Percentiles rank a stretch among this genome's conserved stretches.
These are phyloP conservation scores for Carallia pectinifolia DNA, from an alignment of 345 rosid species.

Conservation along the genomic window DNA sequence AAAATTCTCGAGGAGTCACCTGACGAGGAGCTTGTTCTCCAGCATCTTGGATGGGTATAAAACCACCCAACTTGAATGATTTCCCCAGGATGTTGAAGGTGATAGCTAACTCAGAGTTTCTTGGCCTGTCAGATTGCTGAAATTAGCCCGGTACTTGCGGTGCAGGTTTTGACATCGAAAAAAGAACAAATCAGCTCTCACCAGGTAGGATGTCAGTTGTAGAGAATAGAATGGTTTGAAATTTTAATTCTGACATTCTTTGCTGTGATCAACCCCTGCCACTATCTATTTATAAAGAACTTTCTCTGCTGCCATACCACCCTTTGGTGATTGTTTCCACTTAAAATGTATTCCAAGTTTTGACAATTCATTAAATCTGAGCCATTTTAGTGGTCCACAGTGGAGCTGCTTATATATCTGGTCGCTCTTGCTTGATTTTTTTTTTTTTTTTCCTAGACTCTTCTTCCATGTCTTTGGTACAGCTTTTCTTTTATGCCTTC, in stretches of 20 bases:
- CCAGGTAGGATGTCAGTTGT: slow-evolving; percentile 54
- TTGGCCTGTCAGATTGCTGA: slow-evolving; percentile 72
- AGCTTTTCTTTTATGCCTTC: too few species aligned
- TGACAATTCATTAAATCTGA: background rate
- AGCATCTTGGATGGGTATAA: slow-evolving; percentile 96
- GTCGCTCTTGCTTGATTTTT: background rate
- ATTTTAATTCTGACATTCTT: too few species aligned
- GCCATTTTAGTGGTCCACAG: background rate
- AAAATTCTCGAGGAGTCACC: slow-evolving; percentile 89
- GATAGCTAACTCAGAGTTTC: slow-evolving; percentile 24
- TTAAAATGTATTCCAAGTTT: background rate
- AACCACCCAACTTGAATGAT: background rate
- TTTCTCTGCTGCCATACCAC: background rate
- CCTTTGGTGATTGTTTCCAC: slow-evolving; percentile 4
- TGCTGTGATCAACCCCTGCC: too few species aligned
- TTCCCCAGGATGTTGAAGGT: slow-evolving; percentile 19
- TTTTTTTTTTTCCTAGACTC: too few species aligned
- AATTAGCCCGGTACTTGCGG: slow-evolving; percentile 68
- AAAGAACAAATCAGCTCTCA: slow-evolving; percentile 61
- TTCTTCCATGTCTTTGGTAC: too few species aligned
- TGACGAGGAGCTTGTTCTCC: slow-evolving; percentile 79
- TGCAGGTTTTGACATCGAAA: slow-evolving; percentile 88
- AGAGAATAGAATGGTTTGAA: slow-evolving; percentile 2
- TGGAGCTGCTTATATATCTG: too few species aligned
- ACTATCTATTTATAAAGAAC: background rate